Evolutionary conservation across 345 rosid genomes (phyloP).

Genomic region (Salix viminalis): DNA sequence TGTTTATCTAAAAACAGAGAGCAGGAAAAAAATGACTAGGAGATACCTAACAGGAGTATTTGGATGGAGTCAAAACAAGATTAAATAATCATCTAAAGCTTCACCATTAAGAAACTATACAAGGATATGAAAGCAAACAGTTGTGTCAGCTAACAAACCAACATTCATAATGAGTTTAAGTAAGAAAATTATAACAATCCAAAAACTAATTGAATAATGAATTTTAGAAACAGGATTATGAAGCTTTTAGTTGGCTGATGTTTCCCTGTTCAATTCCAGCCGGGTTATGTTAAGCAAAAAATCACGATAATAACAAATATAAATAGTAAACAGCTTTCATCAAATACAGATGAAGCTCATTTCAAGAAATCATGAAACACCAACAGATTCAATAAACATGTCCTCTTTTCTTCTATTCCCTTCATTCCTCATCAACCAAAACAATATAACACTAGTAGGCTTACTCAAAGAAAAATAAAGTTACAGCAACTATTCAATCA

Average conservation of each 20-base stretch:
- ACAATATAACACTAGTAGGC: not conserved
- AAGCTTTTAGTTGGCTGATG: not conserved
- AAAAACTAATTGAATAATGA: not conserved
- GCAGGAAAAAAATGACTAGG: not conserved
- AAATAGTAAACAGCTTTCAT: not conserved
- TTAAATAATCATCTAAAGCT: not conserved
- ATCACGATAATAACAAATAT: not conserved
- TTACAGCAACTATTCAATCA: not conserved
- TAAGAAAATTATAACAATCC: not conserved
- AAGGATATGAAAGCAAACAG: not conserved
- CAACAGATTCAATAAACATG: not conserved
- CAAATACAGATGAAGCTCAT: not conserved
- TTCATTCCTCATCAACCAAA: not conserved
- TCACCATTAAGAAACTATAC: not conserved
- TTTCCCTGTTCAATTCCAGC: not conserved
- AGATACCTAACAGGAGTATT: not conserved
- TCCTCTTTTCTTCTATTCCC: not conserved
- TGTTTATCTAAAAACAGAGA: not conserved
- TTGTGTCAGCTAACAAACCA: not conserved
- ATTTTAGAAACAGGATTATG: no score
- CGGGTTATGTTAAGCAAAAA: not conserved
- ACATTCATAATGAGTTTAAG: not conserved
- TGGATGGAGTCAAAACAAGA: not conserved
- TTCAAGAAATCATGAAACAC: not conserved
- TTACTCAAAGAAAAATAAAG: not conserved